phyloP scores from a whole-genome alignment of 2,329 filamentous ascomycete species.

The Aspergillus bombycis region DNA sequence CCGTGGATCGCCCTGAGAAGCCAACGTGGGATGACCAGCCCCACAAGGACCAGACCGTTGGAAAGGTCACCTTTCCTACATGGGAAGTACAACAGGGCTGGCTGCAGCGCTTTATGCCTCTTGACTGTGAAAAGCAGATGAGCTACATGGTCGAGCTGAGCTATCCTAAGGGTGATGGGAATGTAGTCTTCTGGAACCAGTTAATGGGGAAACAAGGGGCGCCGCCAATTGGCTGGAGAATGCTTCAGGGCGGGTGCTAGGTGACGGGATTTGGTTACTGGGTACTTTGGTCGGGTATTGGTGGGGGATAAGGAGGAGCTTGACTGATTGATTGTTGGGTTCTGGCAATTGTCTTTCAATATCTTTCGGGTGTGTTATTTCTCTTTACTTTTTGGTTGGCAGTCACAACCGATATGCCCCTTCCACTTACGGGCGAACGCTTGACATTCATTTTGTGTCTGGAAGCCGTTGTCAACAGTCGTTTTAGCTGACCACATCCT shows the following conservation, averaged over 20 bases:
- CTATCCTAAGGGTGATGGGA: background rate
- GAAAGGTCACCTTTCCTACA: background rate
- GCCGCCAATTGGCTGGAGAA: slow-evolving; percentile 1
- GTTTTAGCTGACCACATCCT: too few species aligned
- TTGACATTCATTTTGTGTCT: too few species aligned
- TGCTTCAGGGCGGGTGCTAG: background rate
- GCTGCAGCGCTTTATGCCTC: background rate
- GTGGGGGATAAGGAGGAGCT: background rate
- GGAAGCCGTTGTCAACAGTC: too few species aligned
- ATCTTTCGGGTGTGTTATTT: background rate
- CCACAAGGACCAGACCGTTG: background rate
- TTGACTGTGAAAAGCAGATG: background rate
- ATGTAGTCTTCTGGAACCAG: background rate
- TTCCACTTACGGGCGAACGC: too few species aligned
- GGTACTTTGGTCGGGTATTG: background rate
- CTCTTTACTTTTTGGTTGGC: background rate
- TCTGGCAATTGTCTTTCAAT: background rate
- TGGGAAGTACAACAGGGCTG: background rate
- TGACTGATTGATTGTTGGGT: background rate
- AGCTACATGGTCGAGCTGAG: background rate
- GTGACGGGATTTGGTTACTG: too few species aligned
- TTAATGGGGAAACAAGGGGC: background rate
- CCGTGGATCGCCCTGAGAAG: background rate
- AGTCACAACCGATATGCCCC: too few species aligned
- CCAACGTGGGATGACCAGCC: background rate